A percentile compares a stretch with the other conserved stretches of the same genome.
Conservation (phyloP, 1,139 yeast genomes). For the Petasospora rhodanensis region DNA sequence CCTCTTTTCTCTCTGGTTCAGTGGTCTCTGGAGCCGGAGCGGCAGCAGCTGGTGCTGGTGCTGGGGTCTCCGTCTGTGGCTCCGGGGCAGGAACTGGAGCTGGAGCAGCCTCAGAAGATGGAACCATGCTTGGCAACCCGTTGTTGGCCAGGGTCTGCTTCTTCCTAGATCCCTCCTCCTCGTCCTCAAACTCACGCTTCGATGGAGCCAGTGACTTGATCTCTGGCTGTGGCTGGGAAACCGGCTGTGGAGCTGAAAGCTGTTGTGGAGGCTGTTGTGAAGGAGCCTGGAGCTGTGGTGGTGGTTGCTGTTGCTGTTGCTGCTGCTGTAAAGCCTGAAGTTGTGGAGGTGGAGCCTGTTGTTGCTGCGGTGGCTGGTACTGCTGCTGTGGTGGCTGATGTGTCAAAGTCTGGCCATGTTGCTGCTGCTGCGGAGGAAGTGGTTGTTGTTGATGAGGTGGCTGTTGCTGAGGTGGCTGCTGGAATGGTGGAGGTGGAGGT, state of each 20-base stretch:
- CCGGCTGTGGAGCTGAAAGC: slow-evolving; percentile 1
- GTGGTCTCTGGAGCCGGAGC: slow-evolving; percentile 1
- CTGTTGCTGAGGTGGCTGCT: slow-evolving; percentile 36
- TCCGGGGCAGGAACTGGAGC: background rate
- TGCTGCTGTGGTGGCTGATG: slow-evolving; percentile 23
- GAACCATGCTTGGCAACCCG: slow-evolving; percentile 4
- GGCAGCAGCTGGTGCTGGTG: no score
- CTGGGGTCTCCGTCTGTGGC: no score
- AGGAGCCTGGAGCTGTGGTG: slow-evolving; percentile 16
- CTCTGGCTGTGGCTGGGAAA: slow-evolving; percentile 12
- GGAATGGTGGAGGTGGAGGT: slow-evolving; percentile 10
- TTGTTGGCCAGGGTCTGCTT: slow-evolving; percentile 8
- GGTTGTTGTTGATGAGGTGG: slow-evolving; percentile 39
- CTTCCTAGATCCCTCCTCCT: slow-evolving; percentile 11
- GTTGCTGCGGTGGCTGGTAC: slow-evolving; percentile 17
- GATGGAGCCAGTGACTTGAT: slow-evolving; percentile 10
- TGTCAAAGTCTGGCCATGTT: no score
- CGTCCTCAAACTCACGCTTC: slow-evolving; percentile 18
- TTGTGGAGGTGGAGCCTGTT: background rate
- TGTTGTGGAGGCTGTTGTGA: slow-evolving; percentile 1
- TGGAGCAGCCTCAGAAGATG: background rate
- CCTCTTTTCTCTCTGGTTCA: no score
- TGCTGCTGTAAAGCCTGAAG: slow-evolving; percentile 5
- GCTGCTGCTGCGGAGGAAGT: slow-evolving; percentile 12
- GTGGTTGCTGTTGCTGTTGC: slow-evolving; percentile 26